These are phyloP conservation scores for Mrakia blollopis DNA, from an alignment of 768 basidiomycete species.

Conservation along the genomic window DNA sequence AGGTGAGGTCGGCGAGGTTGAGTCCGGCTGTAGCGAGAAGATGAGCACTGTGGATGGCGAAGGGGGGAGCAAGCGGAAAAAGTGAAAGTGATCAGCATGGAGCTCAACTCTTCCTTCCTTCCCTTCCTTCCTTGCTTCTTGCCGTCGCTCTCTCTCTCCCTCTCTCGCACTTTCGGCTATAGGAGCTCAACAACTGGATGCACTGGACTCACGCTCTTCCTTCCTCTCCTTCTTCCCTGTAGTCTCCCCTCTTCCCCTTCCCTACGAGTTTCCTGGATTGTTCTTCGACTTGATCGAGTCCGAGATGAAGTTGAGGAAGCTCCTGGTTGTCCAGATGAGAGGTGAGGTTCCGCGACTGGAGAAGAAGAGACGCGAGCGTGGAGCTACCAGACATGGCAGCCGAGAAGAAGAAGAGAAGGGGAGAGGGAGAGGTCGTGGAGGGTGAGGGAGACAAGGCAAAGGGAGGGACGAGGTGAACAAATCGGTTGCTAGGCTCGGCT, in stretches of 20 bases:
- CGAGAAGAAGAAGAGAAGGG: background rate
- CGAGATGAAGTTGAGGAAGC: slow-evolving; percentile 79
- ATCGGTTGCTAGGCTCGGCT: no score
- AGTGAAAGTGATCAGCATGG: background rate
- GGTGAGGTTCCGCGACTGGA: slow-evolving; percentile 24
- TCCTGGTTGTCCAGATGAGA: slow-evolving; percentile 73
- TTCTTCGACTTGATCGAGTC: slow-evolving; percentile 90
- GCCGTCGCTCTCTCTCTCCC: slow-evolving; percentile 34
- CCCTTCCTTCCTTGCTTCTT: background rate
- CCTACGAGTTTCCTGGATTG: slow-evolving; percentile 70
- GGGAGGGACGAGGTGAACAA: background rate
- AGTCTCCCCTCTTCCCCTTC: slow-evolving; percentile 29
- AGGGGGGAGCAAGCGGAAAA: slow-evolving; percentile 44
- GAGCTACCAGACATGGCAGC: slow-evolving; percentile 11
- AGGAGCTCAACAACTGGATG: background rate
- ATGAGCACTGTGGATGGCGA: slow-evolving; percentile 53
- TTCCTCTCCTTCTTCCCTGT: slow-evolving; percentile 32
- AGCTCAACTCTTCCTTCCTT: slow-evolving; percentile 4
- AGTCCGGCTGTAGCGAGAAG: slow-evolving; percentile 89
- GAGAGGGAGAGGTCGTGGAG: background rate
- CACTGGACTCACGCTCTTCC: slow-evolving; percentile 31
- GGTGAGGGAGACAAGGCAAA: background rate
- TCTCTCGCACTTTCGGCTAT: no score
- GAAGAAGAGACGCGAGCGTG: slow-evolving; percentile 25
- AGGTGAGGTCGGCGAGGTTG: slow-evolving; percentile 79